These are phyloP conservation scores for Ophiocytium majus DNA, from an alignment of 352 stramenopile species.

Conservation along the genomic window DNA sequence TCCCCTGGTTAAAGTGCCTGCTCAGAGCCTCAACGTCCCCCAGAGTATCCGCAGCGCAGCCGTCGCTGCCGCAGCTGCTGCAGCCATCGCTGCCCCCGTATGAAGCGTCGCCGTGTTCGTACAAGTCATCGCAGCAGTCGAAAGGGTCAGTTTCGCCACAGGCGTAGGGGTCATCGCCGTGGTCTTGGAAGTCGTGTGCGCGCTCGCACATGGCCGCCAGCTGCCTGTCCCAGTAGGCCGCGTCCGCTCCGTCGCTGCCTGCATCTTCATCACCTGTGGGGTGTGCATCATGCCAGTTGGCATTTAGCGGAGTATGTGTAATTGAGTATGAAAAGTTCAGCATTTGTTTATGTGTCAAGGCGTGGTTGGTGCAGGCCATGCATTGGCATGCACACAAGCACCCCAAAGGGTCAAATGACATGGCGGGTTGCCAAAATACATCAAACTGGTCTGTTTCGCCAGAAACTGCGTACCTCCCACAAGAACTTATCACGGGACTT, in stretches of 20 bases:
- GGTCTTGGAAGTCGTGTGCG: not conserved
- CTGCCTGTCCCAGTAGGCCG: not conserved
- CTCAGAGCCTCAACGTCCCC: constrained; percentile 5
- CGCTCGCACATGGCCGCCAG: not conserved
- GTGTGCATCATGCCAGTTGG: too few relatives aligned
- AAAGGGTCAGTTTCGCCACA: not conserved
- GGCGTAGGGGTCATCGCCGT: constrained; percentile 5
- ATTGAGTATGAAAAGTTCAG: too few relatives aligned
- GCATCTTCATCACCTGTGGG: not conserved
- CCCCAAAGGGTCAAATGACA: too few relatives aligned
- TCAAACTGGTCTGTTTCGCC: too few relatives aligned
- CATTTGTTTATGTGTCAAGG: too few relatives aligned
- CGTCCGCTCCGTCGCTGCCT: not conserved
- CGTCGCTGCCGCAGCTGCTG: not conserved
- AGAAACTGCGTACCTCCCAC: too few relatives aligned
- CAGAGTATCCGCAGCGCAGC: not conserved
- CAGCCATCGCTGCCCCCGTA: not conserved
- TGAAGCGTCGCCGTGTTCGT: not conserved
- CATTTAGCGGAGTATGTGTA: too few relatives aligned
- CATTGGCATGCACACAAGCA: too few relatives aligned
- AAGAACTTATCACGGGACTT: too few relatives aligned
- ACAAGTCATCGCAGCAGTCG: not conserved
- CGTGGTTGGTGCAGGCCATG: too few relatives aligned
- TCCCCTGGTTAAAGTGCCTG: not conserved
- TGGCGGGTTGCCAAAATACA: too few relatives aligned